Evolutionary conservation across 176 grass and related monocot species (phyloP), one percentile per base, ranked within the genome.

Genomic region (Coix lacrymajobi): DNA sequence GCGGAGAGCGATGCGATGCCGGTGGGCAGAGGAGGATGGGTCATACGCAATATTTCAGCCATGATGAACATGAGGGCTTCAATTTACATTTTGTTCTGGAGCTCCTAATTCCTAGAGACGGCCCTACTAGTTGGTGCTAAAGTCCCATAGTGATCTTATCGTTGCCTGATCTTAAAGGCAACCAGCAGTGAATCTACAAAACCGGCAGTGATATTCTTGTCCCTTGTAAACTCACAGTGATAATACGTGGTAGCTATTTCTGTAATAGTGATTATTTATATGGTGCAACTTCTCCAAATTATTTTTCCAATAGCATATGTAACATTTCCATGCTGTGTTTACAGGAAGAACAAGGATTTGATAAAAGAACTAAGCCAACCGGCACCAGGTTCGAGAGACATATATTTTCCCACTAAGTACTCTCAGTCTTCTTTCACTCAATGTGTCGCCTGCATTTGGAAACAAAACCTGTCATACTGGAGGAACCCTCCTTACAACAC

Each of bases 401-500:
- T 88, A 15, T 63, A 88, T 80, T 88, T 88, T 22, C 79, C 61
- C 6, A 83, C 43, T 46, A 71, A 78, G 71, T 88, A 83, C 20
- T 70, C 86, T 5, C 86, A 78, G 36, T 77, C 86, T 31, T 83
- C 61, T 72, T 71, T 82, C 24, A 88, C 34, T 4, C 86, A 88
- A 73, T 78, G 86, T 61, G 4, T 88, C 24, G 86, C 86, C 44
- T 88, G 86, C 69, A 36, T 88, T 29, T 88, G 86, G 86, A 88
- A 88, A 29, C 86, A 88, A 11, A 71, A 78, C 28, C 28, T 83
- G 34, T 88, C 86, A 26, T 88, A 88, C 62, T 88, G 86, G 86
- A 83, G 86, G 82, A 88, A 88, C 38, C 86, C 86, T 88, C 38
- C 79, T 70, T 88, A 88, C 28, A 88, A 74, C 51, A 49, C 79